Evolutionary conservation across 2,329 filamentous ascomycete species (phyloP), one percentile per base, ranked within the genome.

Genomic region (Colletotrichum liaoningense): DNA sequence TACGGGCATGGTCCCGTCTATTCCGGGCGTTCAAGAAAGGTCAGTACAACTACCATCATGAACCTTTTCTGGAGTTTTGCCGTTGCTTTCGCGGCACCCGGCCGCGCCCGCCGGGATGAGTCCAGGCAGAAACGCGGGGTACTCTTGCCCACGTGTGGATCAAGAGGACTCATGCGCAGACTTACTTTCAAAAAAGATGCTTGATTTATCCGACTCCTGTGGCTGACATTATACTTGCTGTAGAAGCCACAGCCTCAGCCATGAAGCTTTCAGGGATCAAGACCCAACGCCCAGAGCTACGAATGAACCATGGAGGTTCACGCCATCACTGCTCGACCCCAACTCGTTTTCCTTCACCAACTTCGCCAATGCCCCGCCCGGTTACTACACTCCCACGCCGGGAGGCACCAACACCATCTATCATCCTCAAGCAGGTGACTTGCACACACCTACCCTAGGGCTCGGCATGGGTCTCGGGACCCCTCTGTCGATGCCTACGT

Each of bases 351-450:
- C 91, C 28, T 98, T 98, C 83, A 88, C 91, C 73, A 88, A 89
- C 69, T 96, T 97, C 79, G 91, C 93, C 76, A 94, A 94, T 82
- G 93, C 95, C 76, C 90, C 93, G 58, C 90, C 93, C 19, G 94
- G 93, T 16, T 97, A 97, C 83, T 98, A 97, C 83, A 95, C 95
- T 8, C 94, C 95, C 2, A 97, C 94, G 1, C 93, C 95, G 2
- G 94, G 93, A 75, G 93, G 93, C 58, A 93, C 92, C 75, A 94
- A 93, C 79, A 93, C 93, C 22, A 84, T 96, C 76, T 97, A 95
- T 80, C 94, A 97, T 80, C 91, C 89, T 64, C 94, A 95, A 82
- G 93, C 94, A 49, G 94, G 94, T 63, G 95, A 98, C 82, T 87
- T 98, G 69, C 95, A 97, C 82, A 97, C 95, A 2, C 95, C 95